Evolutionary conservation across 2,329 filamentous ascomycete species (phyloP), one percentile per base, ranked within the genome.

Genomic region (Trichoderma cornu-damae): DNA sequence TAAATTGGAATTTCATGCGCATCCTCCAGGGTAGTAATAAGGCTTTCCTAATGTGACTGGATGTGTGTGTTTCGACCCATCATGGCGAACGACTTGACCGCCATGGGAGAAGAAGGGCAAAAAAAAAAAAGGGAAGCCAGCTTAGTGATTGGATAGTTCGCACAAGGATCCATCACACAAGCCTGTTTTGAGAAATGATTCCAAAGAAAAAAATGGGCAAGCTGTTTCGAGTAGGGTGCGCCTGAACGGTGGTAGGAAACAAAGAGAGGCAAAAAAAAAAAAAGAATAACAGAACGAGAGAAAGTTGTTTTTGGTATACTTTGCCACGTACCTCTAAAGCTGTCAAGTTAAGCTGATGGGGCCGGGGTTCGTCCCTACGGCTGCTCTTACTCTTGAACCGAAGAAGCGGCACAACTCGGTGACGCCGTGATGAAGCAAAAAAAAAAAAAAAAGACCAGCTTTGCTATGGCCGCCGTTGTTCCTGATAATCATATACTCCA

Each of bases 391-490:
- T n/a, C n/a, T n/a, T n/a, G n/a, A n/a, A n/a, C n/a, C n/a, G 48
- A 38, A 30, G 30, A 46, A 40, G 43, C 50, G 43, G 48, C 47
- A 35, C 48, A 51, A 35, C 34, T 58, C 56, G 56, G 56, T 58
- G 42, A 53, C 56, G 56, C 56, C 56, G 56, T 53, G 49, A 58
- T 52, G 48, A 58, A 37, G 40, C 22, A n/a, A n/a, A n/a, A n/a
- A n/a, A n/a, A n/a, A n/a, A n/a, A 22, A 26, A 38, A 34, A 18
- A 9, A 34, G 48, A 28, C 22, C 32, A 35, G 40, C 30, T 38
- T 46, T 28, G 40, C 51, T 43, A 44, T 54, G 51, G 28, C 51
- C 42, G 51, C 26, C 16, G 32, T 14, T 28, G 20, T 2, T 22
- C 24, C 28, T 34, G 22, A n/a, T 28, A 24, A 46, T 30, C n/a